Evolutionary conservation across 2,329 filamentous ascomycete species (phyloP), one percentile per base, ranked within the genome.

Genomic region (Cytospora mali): DNA sequence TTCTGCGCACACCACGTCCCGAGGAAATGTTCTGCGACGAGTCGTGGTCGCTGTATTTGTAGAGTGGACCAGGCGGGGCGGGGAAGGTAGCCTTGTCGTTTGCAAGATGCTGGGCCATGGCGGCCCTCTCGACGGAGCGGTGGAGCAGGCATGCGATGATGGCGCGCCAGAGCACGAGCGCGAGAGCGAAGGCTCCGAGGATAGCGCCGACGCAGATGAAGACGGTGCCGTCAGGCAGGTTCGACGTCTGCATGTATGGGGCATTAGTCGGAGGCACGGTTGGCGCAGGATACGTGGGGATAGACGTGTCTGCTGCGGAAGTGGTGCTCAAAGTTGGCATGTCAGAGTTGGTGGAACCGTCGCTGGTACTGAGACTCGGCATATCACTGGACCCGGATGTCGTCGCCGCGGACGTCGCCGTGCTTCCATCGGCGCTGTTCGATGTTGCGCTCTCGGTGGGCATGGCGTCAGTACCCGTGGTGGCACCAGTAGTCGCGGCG

Each of bases 171-270:
- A 90, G 82, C 14, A 99, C 82, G 51, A 98, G 86, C n/a, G 87
- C 88, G 10, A 92, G 80, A 13, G 88, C 92, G 67, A 97, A 86
- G 68, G 93, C 89, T 18, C 92, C 95, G 7, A 99, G 84, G 29
- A 92, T 89, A 28, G 93, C 90, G 52, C 95, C 95, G 1, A 98
- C 95, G 25, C 88, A 90, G 70, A 99, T 99, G 79, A 99, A 99
- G 64, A 99, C 90, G 4, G 94, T 97, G 60, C 95, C 95, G 71
- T 98, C 91, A 2, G 95, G 95, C 13, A 93, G 81, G 58, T 78
- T 88, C 0, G 93, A 96, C 71, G 89, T 88, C 72, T 93, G 89
- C 92, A 98, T 97, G 74, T 92, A 99, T 18, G 94, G 93, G 6
- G 95, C 95, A 71, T 89, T 86, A 46, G 91, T 97, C 28, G 93